Percentiles rank a stretch among this genome's conserved stretches.
Evolutionary conservation across 495 filamentous ascomycete species (phyloP).

Genomic region (Podospora pseudocomata): DNA sequence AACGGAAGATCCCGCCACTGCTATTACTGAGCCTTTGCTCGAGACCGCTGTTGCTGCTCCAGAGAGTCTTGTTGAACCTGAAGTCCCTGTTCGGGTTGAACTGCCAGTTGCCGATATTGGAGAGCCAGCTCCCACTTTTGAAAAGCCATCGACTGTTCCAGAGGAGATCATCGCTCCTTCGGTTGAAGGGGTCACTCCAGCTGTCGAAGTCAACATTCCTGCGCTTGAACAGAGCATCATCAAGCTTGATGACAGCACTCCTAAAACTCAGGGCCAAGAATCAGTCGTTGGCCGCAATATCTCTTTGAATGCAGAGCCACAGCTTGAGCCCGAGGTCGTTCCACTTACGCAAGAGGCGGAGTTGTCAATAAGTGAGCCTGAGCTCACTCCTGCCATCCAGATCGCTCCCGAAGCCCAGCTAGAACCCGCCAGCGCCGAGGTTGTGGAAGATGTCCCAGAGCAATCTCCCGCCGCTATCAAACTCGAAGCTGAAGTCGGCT

Average conservation of each 20-base stretch:
- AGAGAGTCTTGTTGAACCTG: not conserved
- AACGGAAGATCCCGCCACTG: not conserved
- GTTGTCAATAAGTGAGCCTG: not conserved
- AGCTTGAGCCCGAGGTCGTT: not conserved
- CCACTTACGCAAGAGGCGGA: not conserved
- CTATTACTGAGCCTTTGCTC: not conserved
- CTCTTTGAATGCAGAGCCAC: not conserved
- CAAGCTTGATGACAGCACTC: not conserved
- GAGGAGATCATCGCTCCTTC: not conserved
- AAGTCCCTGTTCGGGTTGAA: not conserved
- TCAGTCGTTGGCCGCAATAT: not conserved
- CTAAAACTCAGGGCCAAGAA: not conserved
- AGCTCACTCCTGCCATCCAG: not conserved
- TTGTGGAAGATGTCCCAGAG: not conserved
- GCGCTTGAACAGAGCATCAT: not conserved
- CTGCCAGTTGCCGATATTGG: not conserved
- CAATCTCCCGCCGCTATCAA: not conserved
- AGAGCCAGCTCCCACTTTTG: not conserved
- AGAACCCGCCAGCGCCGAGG: not conserved
- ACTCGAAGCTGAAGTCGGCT: not conserved
- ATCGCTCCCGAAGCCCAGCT: not conserved
- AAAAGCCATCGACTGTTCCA: not conserved
- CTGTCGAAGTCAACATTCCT: not conserved
- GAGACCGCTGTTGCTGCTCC: not conserved
- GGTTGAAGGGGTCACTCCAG: not conserved